Evolutionary conservation across 768 basidiomycete genomes (phyloP), one percentile per base, ranked within the genome.

Genomic region (Rhodotorula graminis): DNA sequence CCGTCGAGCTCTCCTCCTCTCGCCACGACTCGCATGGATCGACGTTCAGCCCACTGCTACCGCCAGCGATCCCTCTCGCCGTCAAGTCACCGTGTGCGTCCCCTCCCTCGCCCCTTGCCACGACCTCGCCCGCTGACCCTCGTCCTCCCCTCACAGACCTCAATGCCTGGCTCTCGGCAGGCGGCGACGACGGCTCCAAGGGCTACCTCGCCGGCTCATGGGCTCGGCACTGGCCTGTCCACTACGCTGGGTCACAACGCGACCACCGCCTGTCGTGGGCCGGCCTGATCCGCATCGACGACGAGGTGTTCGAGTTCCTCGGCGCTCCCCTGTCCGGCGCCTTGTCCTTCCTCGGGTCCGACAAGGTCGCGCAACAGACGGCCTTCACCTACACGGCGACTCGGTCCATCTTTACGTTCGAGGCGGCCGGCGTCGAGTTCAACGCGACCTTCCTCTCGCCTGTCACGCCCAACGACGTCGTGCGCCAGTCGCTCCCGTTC

Each of bases 371-470:
- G 0, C 62, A 29, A 12, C 72, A 73, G 61, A 53, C 37, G 14
- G 60, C 61, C 19, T 69, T 73, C 68, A 29, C 40, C 3, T 67
- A 66, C 61, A 73, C 72, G 0, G 68, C 72, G 19, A 69, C 72
- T 11, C 55, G 58, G 6, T 69, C 72, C 31, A 64, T 73, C 61
- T 73, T 73, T 50, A 40, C 61, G 19, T 73, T 73, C 61, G 42
- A 65, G 16, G 72, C 72, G 0, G 65, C 11, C 27, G 44, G 44
- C n/a, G 65, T 70, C 61, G 31, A 84, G 71, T 59, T 78, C 78
- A 58, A 80, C 71, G 72, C 84, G 83, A 47, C 74, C n/a, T 73
- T 73, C 65, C 50, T 73, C 3, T 61, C 59, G 9, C 65, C 72
- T 23, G 61, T 73, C 19, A 70, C 72, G 1, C 72, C 72, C 2